Evolutionary conservation across 805 yeast species (phyloP).

Genomic region (Alloascoidea africana): DNA sequence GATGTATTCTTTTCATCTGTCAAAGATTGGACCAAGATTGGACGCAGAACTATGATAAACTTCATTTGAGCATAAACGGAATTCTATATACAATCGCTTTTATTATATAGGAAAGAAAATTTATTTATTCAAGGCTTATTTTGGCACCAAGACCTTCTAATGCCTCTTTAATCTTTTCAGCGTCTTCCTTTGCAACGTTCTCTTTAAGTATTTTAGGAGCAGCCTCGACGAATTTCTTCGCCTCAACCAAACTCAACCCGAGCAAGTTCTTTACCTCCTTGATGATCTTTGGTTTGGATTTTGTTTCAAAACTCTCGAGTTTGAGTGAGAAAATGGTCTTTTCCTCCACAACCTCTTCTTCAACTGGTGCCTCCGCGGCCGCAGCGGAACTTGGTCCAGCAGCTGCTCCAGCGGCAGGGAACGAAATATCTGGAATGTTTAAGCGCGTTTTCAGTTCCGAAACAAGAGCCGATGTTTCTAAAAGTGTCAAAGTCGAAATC

Average conservation of each 20-base stretch:
- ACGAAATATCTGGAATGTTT: constrained; percentile 86
- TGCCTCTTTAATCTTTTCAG: constrained; percentile 87
- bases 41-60: too few species aligned
- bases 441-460: constrained; percentile 56
- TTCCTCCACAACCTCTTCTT: constrained; percentile 70
- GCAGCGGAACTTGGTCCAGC: constrained; percentile 52
- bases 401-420: constrained; percentile 54
- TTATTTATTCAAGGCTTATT: constrained; percentile 63
- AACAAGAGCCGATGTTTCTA: constrained; percentile 85
- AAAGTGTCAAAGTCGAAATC: constrained; percentile 77
- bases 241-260: constrained; percentile 88
- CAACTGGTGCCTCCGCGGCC: constrained; percentile 60
- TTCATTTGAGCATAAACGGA: too few species aligned
- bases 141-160: constrained; percentile 94
- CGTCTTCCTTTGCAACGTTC: constrained; percentile 93
- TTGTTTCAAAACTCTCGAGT: constrained; percentile 87
- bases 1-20: too few species aligned
- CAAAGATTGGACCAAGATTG: too few species aligned
- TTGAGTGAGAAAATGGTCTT: constrained; percentile 86
- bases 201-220: constrained; percentile 96
- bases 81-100: too few species aligned
- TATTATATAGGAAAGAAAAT: too few species aligned
- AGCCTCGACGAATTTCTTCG: constrained; percentile 93
- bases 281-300: constrained; percentile 92
- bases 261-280: constrained; percentile 89